Base-by-base conservation (phyloP, 2,329 filamentous ascomycete species). In the Periglandula ipomoeae region DNA sequence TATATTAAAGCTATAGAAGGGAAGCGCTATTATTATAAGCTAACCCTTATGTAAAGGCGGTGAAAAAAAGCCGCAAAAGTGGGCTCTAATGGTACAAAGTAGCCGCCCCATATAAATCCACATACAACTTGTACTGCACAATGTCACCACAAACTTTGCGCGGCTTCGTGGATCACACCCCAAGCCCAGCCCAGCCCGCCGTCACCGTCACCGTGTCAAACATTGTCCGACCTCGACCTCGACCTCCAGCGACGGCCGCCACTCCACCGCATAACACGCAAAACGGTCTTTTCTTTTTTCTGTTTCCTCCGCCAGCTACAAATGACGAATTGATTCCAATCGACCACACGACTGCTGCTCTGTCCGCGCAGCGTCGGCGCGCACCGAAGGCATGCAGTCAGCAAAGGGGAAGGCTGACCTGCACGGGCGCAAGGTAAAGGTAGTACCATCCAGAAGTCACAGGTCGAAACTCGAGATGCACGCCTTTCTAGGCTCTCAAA, bases 391-490 rank as follows among this genome's bases (percentile, higher is more conserved):
- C 58, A 76, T 76, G 76, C 73, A 75, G 65, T 60, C 72, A 62
- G 69, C 68, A 65, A 79, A 73, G 68, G 73, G 69, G 59, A 79
- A 75, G 65, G 70, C 74, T 63, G 78, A 81, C 62, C 67, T 70
- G 63, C 74, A 75, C 63, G 76, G 74, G 67, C 75, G 79, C 61
- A 81, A 80, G 72, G 76, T 76, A 60, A 82, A 82, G 76, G 78
- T 71, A 55, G 46, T 19, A 9, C 27, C 22, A 9, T n/a, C n/a
- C n/a, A n/a, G n/a, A n/a, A n/a, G n/a, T n/a, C n/a, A n/a, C n/a
- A n/a, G n/a, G n/a, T n/a, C n/a, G n/a, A n/a, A n/a, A n/a, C n/a
- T n/a, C n/a, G 15, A 11, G 11, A n/a, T 9, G 23, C 41, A 44
- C 24, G 5, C 24, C 24, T 23, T 24, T 40, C 17, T 11, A n/a